Evolutionary conservation across 176 grass and related monocot genomes (phyloP), one percentile per base, ranked within the genome.

Genomic region (Zizania latifolia): DNA sequence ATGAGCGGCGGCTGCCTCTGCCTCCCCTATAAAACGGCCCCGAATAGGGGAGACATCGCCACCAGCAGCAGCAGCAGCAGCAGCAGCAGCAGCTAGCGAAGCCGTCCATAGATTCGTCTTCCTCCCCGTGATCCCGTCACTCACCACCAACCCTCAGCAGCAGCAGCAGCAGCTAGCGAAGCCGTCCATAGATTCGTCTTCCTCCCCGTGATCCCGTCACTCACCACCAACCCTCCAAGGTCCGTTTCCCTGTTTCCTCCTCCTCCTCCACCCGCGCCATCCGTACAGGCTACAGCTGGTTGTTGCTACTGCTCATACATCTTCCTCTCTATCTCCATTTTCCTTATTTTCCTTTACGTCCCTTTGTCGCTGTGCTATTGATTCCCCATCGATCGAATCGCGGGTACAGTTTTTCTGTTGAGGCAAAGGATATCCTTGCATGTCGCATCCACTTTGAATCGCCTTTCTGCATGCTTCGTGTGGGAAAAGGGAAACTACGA

Each of bases 21-120:
- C 50, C 79, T 87, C 12, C 85, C 85, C 53, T 83, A 83, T 46
- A 82, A 82, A 71, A 82, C 26, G 46, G 6, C 65, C 57, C 56
- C 45, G 16, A 54, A 13, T 10, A 37, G 46, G 34, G 34, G 39
- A 46, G 54, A 8, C 64, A 43, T 8, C 24, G 24, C 11, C 36
- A 19, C 21, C 7, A 30, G 0, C 38, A 46, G 0, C 19, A 38
- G 17, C 63, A 19, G 31, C 27, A 5, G 39, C 17, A 24, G 8
- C n/a, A 40, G 28, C 32, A 33, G 40, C 71, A 1, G 45, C 59
- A 5, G 2, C 33, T 8, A 44, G 2, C 33, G 13, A 44, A 75
- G 19, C 48, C 36, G 26, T 35, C 84, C 27, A 12, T 50, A 73
- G 67, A 82, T 66, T 26, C 73, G 17, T 44, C 58, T 40, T 19